Percentiles rank a stretch among this genome's conserved stretches.
Conservation (phyloP, 495 filamentous ascomycete species). For the Aspergillus kassunensis region DNA sequence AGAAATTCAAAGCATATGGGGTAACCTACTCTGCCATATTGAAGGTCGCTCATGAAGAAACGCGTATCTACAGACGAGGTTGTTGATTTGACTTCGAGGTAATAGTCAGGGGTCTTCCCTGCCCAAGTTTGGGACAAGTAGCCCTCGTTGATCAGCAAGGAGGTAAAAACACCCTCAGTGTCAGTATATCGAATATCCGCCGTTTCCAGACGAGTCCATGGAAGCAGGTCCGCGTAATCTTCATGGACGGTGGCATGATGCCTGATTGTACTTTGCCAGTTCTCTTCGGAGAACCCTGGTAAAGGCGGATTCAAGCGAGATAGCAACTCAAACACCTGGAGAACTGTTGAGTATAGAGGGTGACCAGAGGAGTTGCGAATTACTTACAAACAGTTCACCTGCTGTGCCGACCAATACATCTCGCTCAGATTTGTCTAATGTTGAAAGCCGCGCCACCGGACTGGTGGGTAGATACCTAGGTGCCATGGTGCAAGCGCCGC, state of each 20-base stretch:
- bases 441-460: slow-evolving; percentile 3
- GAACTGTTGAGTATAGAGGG: background rate
- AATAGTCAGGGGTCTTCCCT: slow-evolving; percentile 29
- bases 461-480: background rate
- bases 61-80: slow-evolving; percentile 28
- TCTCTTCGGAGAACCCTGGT: slow-evolving; percentile 24
- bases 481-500: slow-evolving; percentile 4
- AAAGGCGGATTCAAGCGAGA: slow-evolving; percentile 19
- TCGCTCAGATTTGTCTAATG: slow-evolving; percentile 3
- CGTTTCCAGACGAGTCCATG: slow-evolving; percentile 37
- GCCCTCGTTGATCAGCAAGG: slow-evolving; percentile 27
- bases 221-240: slow-evolving; percentile 30
- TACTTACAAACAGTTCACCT: slow-evolving; percentile 44
- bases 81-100: slow-evolving; percentile 49
- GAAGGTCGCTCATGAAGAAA: slow-evolving; percentile 42
- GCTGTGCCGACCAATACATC: slow-evolving; percentile 35
- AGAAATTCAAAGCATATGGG: background rate
- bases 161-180: slow-evolving; percentile 25
- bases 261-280: slow-evolving; percentile 46
- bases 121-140: slow-evolving; percentile 29
- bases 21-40: slow-evolving; percentile 32
- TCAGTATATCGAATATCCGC: slow-evolving; percentile 43
- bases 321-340: slow-evolving; percentile 42
- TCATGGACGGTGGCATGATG: slow-evolving; percentile 28
- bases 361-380: background rate